Percentiles rank a stretch among this genome's conserved stretches.
Conservation (phyloP, 1,284 basidiomycete genomes). For the Ceratobasidium sp. region DNA sequence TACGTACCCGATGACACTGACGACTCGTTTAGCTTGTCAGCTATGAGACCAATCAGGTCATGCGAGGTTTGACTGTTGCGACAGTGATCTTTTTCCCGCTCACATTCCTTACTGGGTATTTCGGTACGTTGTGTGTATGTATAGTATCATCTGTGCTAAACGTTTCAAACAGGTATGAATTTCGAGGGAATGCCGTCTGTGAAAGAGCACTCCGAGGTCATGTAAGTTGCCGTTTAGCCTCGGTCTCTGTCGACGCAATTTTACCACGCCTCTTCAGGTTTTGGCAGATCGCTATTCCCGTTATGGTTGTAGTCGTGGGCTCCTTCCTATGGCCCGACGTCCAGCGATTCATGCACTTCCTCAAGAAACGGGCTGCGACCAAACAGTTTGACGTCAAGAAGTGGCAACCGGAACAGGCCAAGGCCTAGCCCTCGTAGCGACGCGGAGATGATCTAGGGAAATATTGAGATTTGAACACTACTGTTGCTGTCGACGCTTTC, state of each 20-base stretch:
- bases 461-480: neutral
- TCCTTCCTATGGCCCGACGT: conserved; percentile 64
- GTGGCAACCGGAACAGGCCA: neutral
- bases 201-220: conserved; percentile 43
- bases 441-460: neutral
- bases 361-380: conserved; percentile 33
- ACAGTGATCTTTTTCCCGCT: conserved; percentile 73
- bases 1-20: neutral
- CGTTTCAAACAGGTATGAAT: conserved; percentile 63
- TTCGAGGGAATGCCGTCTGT: conserved; percentile 58
- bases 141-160: conserved; percentile 49
- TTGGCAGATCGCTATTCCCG: conserved; percentile 68
- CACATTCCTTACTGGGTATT: conserved; percentile 72
- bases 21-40: conserved; percentile 52
- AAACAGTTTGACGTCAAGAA: conserved; percentile 27
- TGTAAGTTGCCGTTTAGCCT: conserved; percentile 53
- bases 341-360: conserved; percentile 28
- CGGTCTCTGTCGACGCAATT: conserved; percentile 23
- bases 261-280: conserved; percentile 55
- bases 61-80: conserved; percentile 66
- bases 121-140: conserved; percentile 53
- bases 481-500: neutral
- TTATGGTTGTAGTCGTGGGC: conserved; percentile 63
- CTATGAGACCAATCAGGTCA: conserved; percentile 72
- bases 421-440: neutral